A percentile compares a stretch with the other conserved stretches of the same genome.
These are phyloP conservation scores for Protoeuglena noctilucae DNA, from an alignment of 139 green algal species.

Conservation along the genomic window DNA sequence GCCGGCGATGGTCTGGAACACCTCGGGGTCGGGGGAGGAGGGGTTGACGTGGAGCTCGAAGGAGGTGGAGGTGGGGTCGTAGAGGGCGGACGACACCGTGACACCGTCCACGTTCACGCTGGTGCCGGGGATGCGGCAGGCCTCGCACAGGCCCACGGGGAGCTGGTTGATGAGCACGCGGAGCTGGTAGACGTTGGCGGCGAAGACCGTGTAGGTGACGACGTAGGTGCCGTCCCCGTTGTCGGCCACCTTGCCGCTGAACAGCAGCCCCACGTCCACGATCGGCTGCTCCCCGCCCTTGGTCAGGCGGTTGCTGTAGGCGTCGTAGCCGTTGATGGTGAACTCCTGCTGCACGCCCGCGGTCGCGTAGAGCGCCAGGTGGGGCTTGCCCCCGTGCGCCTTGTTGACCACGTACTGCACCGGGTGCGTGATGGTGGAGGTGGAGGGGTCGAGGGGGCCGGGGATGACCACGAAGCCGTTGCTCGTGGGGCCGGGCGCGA, in stretches of 20 bases:
- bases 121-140: no score
- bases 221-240: constrained; percentile 7
- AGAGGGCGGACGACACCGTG: no score
- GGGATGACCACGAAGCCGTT: neutral
- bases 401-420: neutral
- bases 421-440: neutral
- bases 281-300: neutral
- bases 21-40: no score
- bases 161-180: constrained; percentile 1
- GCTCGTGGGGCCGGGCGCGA: neutral
- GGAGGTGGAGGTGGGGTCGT: no score
- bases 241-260: neutral
- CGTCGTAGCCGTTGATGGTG: constrained; percentile 1
- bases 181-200: neutral
- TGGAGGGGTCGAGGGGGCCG: neutral
- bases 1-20: no score
- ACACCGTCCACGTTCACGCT: no score
- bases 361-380: neutral
- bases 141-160: no score
- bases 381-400: neutral
- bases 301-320: neutral
- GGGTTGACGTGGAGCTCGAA: no score
- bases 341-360: neutral
- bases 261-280: neutral
- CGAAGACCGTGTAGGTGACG: neutral